These are phyloP conservation scores for Litchi chinensis DNA, from an alignment of 345 rosid genomes.

Conservation along the genomic window DNA sequence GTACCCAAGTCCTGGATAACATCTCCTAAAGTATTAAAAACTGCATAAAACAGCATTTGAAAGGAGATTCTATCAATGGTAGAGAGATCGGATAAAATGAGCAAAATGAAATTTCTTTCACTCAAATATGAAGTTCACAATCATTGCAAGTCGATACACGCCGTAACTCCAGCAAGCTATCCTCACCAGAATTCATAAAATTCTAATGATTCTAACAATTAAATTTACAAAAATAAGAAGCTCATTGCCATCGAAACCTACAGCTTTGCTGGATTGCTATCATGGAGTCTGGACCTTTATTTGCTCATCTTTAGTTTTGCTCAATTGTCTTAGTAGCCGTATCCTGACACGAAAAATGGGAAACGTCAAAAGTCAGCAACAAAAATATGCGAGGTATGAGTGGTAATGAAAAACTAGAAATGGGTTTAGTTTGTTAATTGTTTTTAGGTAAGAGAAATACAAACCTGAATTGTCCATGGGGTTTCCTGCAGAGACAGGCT, in stretches of 20 bases:
- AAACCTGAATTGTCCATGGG: conserved; percentile 98
- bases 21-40: too few relatives aligned
- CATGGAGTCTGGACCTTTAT: neutral
- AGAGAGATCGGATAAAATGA: neutral
- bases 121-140: conserved; percentile 23
- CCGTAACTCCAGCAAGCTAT: conserved; percentile 25
- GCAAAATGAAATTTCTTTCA: neutral
- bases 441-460: neutral
- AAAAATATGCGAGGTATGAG: neutral
- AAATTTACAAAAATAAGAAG: conserved; percentile 14
- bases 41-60: too few relatives aligned
- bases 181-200: conserved; percentile 14
- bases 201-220: conserved; percentile 4
- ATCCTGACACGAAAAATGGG: conserved; percentile 33
- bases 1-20: too few relatives aligned
- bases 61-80: too few relatives aligned
- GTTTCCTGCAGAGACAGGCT: conserved; percentile 64
- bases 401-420: neutral
- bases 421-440: neutral
- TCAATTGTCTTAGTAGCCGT: conserved; percentile 38
- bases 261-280: neutral
- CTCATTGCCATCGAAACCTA: neutral
- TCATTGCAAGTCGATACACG: conserved; percentile 16
- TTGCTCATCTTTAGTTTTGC: neutral
- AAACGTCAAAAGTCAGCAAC: conserved; percentile 8